Conservation (phyloP, 2,329 filamentous ascomycete species). For the Phoma sp. region DNA sequence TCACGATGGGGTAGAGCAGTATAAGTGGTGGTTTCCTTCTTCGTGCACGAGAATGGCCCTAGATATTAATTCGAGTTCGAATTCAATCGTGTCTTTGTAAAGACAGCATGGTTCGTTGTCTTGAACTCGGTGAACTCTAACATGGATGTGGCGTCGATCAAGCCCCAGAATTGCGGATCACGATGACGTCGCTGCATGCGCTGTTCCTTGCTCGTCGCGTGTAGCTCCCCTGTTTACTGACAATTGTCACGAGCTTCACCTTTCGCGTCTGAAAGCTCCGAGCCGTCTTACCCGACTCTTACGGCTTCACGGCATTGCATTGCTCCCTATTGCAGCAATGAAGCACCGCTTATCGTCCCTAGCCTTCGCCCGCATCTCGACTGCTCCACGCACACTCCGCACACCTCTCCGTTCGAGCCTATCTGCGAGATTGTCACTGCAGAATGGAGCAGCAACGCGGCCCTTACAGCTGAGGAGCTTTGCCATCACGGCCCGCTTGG, state of each 20-base stretch:
- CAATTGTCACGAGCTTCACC: constrained; percentile 2
- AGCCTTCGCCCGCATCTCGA: constrained; percentile 25
- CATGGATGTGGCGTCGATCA: constrained; percentile 8
- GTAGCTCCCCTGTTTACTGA: constrained; percentile 14
- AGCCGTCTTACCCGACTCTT: constrained; percentile 21
- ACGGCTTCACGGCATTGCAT: constrained; percentile 10
- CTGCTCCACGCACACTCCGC: constrained; percentile 20
- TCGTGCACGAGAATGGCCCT: no score
- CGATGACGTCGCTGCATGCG: constrained; percentile 23
- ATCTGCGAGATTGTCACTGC: constrained; percentile 2
- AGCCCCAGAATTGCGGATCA: constrained; percentile 9
- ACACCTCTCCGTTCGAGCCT: constrained; percentile 13
- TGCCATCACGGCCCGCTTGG: constrained; percentile 10
- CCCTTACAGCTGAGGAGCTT: constrained; percentile 23
- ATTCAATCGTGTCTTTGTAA: not conserved
- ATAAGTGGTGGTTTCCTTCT: not conserved
- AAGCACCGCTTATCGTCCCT: constrained; percentile 40
- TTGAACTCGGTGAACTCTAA: not conserved
- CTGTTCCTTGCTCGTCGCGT: constrained; percentile 25
- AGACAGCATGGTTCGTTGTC: not conserved
- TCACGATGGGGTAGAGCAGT: no score
- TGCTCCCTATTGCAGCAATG: constrained; percentile 26
- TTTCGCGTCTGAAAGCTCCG: not conserved
- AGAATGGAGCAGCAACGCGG: not conserved
- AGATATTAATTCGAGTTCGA: no score